Evolutionary conservation across 371 early-diverging fungal genomes (phyloP).

Genomic region (Mucor indicus): DNA sequence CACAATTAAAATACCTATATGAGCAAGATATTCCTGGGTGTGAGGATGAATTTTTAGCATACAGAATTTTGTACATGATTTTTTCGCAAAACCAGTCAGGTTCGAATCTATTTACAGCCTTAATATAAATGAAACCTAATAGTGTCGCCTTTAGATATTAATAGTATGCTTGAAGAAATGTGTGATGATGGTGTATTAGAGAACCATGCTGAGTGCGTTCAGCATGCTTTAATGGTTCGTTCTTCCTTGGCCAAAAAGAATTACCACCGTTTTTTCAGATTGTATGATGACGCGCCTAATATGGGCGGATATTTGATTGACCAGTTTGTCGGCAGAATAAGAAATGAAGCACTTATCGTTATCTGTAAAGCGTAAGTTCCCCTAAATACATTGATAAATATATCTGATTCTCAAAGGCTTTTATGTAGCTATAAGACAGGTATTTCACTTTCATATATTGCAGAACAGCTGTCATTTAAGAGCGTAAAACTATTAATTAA

Average conservation of each 20-base stretch:
- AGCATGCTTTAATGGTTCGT: conserved; percentile 84
- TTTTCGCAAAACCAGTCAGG: conserved; percentile 83
- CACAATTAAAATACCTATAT: conserved; percentile 89
- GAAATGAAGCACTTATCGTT: conserved; percentile 67
- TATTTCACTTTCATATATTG: conserved; percentile 39
- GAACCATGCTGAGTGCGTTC: conserved; percentile 55
- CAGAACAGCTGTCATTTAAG: conserved; percentile 46
- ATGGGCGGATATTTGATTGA: conserved; percentile 88
- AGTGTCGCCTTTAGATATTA: conserved; percentile 65
- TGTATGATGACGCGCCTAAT: conserved; percentile 78
- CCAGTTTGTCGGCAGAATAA: conserved; percentile 84
- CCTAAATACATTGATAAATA: neutral
- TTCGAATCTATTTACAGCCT: conserved; percentile 32
- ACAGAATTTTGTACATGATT: conserved; percentile 86
- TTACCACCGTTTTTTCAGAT: conserved; percentile 77
- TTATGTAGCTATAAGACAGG: conserved; percentile 56
- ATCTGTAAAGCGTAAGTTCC: conserved; percentile 69
- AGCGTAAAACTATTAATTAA: conserved; percentile 22
- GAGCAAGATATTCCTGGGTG: conserved; percentile 63
- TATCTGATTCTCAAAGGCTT: no score
- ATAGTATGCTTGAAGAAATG: conserved; percentile 64
- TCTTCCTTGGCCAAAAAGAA: conserved; percentile 74
- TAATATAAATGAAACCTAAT: no score
- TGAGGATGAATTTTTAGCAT: conserved; percentile 85
- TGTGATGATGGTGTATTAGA: conserved; percentile 57